Percentiles rank a stretch among this genome's conserved stretches.
Evolutionary conservation across 768 basidiomycete species (phyloP).

Genomic region (Gelatoporia subvermispora): DNA sequence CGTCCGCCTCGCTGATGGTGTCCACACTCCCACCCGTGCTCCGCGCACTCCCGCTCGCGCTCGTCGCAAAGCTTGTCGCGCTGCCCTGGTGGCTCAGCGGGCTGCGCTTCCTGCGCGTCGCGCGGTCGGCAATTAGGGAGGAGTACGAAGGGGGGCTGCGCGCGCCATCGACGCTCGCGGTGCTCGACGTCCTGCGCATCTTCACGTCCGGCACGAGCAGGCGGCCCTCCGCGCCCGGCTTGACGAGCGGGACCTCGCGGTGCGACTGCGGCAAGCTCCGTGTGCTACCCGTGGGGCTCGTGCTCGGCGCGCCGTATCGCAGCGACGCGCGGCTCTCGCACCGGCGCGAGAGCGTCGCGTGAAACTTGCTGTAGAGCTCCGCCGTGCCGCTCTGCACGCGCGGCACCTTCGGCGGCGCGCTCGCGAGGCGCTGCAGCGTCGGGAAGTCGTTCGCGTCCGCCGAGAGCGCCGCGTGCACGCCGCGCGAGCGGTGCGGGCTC

Average conservation of each 20-base stretch:
- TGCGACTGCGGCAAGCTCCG: slow-evolving; percentile 29
- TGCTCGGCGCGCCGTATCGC: slow-evolving; percentile 17
- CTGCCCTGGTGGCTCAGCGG: slow-evolving; percentile 38
- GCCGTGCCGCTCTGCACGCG: slow-evolving; percentile 23
- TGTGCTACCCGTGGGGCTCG: slow-evolving; percentile 31
- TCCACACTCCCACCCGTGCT: too few relatives aligned
- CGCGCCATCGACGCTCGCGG: slow-evolving; percentile 8
- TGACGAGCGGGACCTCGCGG: slow-evolving; percentile 42
- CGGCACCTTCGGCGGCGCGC: slow-evolving; percentile 21
- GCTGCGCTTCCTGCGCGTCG: slow-evolving; percentile 26
- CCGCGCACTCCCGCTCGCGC: background rate
- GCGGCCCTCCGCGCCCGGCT: slow-evolving; percentile 58
- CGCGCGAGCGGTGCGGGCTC: slow-evolving; percentile 43
- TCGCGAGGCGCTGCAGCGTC: background rate
- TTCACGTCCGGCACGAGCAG: slow-evolving; percentile 50
- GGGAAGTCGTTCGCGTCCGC: slow-evolving; percentile 18
- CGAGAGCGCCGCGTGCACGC: slow-evolving; percentile 44
- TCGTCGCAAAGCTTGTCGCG: slow-evolving; percentile 30
- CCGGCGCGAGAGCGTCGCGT: slow-evolving; percentile 51
- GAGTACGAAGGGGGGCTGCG: slow-evolving; percentile 11
- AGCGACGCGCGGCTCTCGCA: slow-evolving; percentile 44
- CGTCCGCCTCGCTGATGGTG: too few relatives aligned
- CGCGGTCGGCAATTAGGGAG: slow-evolving; percentile 4
- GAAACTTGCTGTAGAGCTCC: slow-evolving; percentile 52
- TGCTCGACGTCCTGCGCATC: slow-evolving; percentile 22